Conservation (phyloP, 495 filamentous ascomycete genomes). For the Trypethelium eluteriae region DNA sequence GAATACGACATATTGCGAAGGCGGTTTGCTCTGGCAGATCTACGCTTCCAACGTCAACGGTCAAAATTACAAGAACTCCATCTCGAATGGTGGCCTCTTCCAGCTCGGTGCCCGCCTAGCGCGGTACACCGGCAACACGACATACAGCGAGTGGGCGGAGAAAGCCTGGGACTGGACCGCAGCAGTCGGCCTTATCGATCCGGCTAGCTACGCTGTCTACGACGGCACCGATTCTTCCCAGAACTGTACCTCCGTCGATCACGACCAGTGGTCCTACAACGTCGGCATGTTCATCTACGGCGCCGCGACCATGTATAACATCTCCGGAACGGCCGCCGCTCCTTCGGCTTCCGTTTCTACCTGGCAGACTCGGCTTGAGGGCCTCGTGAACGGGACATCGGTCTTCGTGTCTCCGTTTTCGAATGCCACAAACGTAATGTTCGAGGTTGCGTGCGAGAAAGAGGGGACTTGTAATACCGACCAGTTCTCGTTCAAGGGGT, state of each 20-base stretch:
- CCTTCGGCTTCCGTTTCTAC: constrained; percentile 22
- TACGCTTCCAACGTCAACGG: constrained; percentile 43
- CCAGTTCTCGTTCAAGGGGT: constrained; percentile 42
- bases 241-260: constrained; percentile 32
- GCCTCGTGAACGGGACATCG: constrained; percentile 28
- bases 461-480: constrained; percentile 36
- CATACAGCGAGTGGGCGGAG: constrained; percentile 43
- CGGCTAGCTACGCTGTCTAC: constrained; percentile 27
- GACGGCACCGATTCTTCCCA: constrained; percentile 33
- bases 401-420: constrained; percentile 35
- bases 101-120: constrained; percentile 61
- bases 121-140: constrained; percentile 56
- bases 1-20: constrained; percentile 43
- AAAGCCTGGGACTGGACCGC: constrained; percentile 35
- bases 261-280: constrained; percentile 58
- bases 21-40: constrained; percentile 53
- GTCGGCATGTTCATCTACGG: constrained; percentile 58
- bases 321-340: constrained; percentile 26
- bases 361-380: constrained; percentile 29
- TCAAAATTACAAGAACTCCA: constrained; percentile 60
- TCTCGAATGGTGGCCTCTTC: constrained; percentile 63
- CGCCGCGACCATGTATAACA: constrained; percentile 67
- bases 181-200: constrained; percentile 29
- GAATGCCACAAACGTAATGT: constrained; percentile 39
- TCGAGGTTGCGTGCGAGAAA: constrained; percentile 37